Evolutionary conservation across 2,329 filamentous ascomycete species (phyloP), one percentile per base, ranked within the genome.

Genomic region (Ceratocystis cacaofunesta): DNA sequence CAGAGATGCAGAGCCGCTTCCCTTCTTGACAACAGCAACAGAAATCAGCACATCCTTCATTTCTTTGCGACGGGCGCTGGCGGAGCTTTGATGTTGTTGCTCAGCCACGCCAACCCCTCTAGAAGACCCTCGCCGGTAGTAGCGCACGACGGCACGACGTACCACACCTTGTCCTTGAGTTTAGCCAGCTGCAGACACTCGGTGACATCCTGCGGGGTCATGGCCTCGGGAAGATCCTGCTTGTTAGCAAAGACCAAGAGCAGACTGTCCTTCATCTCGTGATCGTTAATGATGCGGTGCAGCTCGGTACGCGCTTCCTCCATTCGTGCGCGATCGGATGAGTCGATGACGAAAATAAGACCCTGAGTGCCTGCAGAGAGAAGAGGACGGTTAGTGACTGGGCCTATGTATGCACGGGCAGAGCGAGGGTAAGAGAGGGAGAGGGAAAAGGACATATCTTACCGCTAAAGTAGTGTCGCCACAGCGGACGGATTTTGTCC

Each of bases 171-270:
- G 74, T 92, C 88, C 77, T 88, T 91, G 70, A 92, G 80, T 73
- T 88, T 87, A 70, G 80, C 83, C 69, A 92, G 82, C 75, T 91
- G 82, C 61, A 94, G 84, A 62, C 84, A 83, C 69, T 91, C 86
- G 70, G 87, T 92, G 68, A 94, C 85, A 76, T 92, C 88, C 73
- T 88, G 82, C 6, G 88, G 88, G 72, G 82, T 88, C 85, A 92
- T 85, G 69, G 88, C 88, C 74, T 90, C 89, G 67, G 83, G 81
- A 71, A 97, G 80, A 84, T 99, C 94, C 79, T 97, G 94, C 84
- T 99, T 99, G 82, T 99, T 99, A 73, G 94, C 94, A 76, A 99
- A 97, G 52, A 99, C 92, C 68, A 97, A 79, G 71, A 99, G 80
- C 71, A 97, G 81, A 68, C 91, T 92, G 74, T 97, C 92, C 79